A percentile compares a stretch with the other conserved stretches of the same genome.
These are phyloP conservation scores for Blastomyces percursus DNA, from an alignment of 2,329 filamentous ascomycete species.

Conservation along the genomic window DNA sequence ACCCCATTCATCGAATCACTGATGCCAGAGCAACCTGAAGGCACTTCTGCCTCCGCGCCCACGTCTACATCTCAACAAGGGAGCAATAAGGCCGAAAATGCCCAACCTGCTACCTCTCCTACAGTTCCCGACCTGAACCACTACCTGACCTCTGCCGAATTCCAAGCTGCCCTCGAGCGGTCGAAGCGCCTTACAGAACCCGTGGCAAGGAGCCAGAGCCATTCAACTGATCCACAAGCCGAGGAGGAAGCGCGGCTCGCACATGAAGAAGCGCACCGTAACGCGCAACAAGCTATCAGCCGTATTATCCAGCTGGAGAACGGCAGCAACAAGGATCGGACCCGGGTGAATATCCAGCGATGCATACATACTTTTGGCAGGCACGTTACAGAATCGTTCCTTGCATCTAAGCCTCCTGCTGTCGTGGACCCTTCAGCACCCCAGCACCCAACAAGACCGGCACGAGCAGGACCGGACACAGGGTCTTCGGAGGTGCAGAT, in stretches of 20 bases:
- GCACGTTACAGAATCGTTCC: constrained; percentile 66
- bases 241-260: constrained; percentile 28
- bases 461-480: constrained; percentile 79
- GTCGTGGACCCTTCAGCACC: constrained; percentile 34
- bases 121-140: constrained; percentile 54
- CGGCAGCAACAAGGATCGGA: constrained; percentile 64
- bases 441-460: constrained; percentile 25
- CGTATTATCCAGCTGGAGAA: constrained; percentile 71
- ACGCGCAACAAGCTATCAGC: constrained; percentile 62
- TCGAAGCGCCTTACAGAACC: constrained; percentile 53
- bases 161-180: constrained; percentile 54
- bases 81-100: constrained; percentile 8
- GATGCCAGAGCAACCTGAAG: constrained; percentile 41
- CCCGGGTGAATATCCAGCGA: constrained; percentile 70
- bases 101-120: constrained; percentile 17
- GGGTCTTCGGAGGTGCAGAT: constrained; percentile 97
- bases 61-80: not conserved
- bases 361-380: constrained; percentile 83
- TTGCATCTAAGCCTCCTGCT: constrained; percentile 49
- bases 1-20: constrained; percentile 81
- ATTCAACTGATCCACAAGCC: constrained; percentile 28
- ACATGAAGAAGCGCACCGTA: constrained; percentile 50
- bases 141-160: constrained; percentile 56
- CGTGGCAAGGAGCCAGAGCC: constrained; percentile 21
- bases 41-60: not conserved